Base-by-base conservation (phyloP, 2,329 filamentous ascomycete species). In the Tetracladium maxilliforme region DNA sequence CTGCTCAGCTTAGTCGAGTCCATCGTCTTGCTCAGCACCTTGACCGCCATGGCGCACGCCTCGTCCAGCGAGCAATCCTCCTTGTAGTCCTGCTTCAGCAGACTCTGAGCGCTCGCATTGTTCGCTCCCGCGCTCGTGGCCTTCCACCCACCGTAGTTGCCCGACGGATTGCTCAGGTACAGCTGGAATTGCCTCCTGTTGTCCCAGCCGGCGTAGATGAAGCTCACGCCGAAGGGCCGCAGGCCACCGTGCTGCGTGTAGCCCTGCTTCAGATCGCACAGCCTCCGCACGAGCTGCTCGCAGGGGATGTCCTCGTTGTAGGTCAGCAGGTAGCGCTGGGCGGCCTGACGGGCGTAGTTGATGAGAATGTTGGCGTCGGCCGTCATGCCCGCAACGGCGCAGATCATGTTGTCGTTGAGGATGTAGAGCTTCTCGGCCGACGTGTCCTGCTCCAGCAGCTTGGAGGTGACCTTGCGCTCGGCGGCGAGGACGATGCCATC, bases 241-340 rank as follows among this genome's bases (percentile, higher is more conserved):
- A 98, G 79, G 62, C 90, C 90, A 67, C 90, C 90, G 48, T 95
- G 90, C 54, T 98, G 90, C 37, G 90, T 98, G 63, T 98, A 98
- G 33, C 90, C 87, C 58, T 98, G 90, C 68, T 98, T 98, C 39
- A 95, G 63, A 61, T 98, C 90, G 58, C 92, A 98, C 44, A 98
- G 69, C 42, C 83, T 74, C 43, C 90, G 84, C 33, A 98, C 90
- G 30, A 98, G 81, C 58, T 98, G 90, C 56, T 98, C 90, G 63
- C 90, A 98, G 31, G 90, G 90, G 37, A 98, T 98, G 50, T 98
- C 90, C 77, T 94, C 86, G 64, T 95, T 93, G 69, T 98, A 98
- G 44, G 87, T 98, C 39, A 93, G 73, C 51, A 98, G 87, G 60
- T 98, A 95, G 48, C 79, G 74, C 61, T 98, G 90, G 43, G 90